phyloP scores from a whole-genome alignment of 306 rosid species.

The Trichosanthes cucumerina region DNA sequence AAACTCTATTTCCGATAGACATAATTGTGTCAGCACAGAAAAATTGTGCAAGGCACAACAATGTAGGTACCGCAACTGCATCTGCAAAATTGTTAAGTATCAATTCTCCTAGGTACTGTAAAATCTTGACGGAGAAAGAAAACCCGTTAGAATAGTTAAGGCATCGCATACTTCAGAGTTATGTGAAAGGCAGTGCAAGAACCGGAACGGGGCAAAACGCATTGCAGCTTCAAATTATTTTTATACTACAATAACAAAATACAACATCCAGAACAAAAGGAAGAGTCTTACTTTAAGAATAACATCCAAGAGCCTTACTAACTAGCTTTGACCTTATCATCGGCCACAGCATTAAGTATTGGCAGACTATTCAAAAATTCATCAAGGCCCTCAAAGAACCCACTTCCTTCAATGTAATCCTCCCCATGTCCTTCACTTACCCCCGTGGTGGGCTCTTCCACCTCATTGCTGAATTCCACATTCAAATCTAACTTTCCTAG shows the following conservation, averaged over 20 bases:
- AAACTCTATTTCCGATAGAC: not conserved
- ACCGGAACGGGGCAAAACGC: not conserved
- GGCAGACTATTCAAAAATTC: slow-evolving; percentile 89
- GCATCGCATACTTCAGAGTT: not conserved
- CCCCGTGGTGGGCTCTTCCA: slow-evolving; percentile 48
- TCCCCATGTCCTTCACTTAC: slow-evolving; percentile 43
- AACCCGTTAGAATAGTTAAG: not conserved
- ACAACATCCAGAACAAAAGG: slow-evolving; percentile 22
- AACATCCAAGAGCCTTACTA: slow-evolving; percentile 22
- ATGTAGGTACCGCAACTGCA: not conserved
- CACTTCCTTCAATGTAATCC: slow-evolving; percentile 79
- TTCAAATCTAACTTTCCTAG: slow-evolving; percentile 87
- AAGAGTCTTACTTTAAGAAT: slow-evolving; percentile 19
- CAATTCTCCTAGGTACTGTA: not conserved
- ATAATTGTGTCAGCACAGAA: not conserved
- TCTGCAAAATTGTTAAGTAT: not conserved
- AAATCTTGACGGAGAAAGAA: not conserved
- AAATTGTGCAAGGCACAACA: not conserved
- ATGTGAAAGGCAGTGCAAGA: not conserved
- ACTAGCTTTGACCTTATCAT: slow-evolving; percentile 74
- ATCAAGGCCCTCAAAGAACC: slow-evolving; percentile 93
- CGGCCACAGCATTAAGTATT: slow-evolving; percentile 70
- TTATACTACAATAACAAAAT: slow-evolving; percentile 25
- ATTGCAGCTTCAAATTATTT: slow-evolving; percentile 5
- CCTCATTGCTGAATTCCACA: slow-evolving; percentile 94